Conservation (phyloP, 768 basidiomycete species). For the Lentinula lateritia region DNA sequence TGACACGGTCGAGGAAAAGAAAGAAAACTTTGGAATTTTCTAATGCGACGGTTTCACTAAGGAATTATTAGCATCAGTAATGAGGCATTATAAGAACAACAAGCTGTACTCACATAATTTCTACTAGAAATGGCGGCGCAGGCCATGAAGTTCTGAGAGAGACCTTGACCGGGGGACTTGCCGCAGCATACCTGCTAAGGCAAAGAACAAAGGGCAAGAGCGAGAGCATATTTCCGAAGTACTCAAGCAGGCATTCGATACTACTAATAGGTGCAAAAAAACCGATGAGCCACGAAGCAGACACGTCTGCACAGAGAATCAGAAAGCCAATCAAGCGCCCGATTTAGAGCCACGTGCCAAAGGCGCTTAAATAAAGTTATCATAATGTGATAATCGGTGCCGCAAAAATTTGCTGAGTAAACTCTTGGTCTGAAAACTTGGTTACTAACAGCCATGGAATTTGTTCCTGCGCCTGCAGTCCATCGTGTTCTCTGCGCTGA, state of each 20-base stretch:
- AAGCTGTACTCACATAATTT: conserved; percentile 48
- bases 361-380: neutral
- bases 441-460: conserved; percentile 54
- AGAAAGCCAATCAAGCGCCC: neutral
- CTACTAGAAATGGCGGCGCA: conserved; percentile 56
- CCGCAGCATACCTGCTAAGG: conserved; percentile 1
- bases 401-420: conserved; percentile 1
- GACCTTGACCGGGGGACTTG: conserved; percentile 51
- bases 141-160: conserved; percentile 61
- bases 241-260: neutral
- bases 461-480: conserved; percentile 65
- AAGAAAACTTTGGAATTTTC: conserved; percentile 76
- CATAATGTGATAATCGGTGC: neutral
- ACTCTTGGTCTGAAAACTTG: neutral
- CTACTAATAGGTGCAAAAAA: neutral
- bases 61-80: neutral
- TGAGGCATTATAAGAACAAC: neutral
- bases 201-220: conserved; percentile 1
- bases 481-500: conserved; percentile 87
- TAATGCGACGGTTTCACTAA: conserved; percentile 75
- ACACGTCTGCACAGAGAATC: neutral
- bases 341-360: too few relatives aligned
- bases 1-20: conserved; percentile 62
- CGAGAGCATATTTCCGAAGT: conserved; percentile 7
- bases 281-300: neutral